Evolutionary conservation across 768 basidiomycete genomes (phyloP).

Genomic region (Suillus brevipes): DNA sequence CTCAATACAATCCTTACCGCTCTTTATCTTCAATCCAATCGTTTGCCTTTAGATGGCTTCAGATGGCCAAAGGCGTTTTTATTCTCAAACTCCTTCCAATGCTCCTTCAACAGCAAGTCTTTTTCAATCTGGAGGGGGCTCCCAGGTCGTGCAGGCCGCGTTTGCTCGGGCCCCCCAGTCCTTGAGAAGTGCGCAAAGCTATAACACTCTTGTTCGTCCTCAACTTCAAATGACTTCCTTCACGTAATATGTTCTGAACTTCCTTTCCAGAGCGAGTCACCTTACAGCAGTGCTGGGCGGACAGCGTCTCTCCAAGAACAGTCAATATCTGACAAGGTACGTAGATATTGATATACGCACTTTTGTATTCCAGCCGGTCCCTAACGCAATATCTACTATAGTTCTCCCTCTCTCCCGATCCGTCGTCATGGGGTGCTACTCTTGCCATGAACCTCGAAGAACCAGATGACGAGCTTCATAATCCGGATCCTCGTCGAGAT

Average conservation of each 20-base stretch:
- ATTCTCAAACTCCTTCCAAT: slow-evolving; percentile 39
- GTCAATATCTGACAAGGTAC: slow-evolving; percentile 63
- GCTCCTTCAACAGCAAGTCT: slow-evolving; percentile 56
- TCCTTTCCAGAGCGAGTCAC: slow-evolving; percentile 40
- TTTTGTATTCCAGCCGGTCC: background rate
- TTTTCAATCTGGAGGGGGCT: slow-evolving; percentile 36
- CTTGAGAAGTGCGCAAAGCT: slow-evolving; percentile 40
- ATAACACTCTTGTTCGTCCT: slow-evolving; percentile 41
- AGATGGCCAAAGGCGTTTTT: slow-evolving; percentile 43
- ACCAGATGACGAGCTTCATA: slow-evolving; percentile 72
- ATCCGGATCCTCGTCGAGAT: slow-evolving; percentile 67
- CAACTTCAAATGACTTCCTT: background rate
- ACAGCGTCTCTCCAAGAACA: slow-evolving; percentile 28
- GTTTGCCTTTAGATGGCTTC: slow-evolving; percentile 24
- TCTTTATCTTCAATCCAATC: slow-evolving; percentile 23
- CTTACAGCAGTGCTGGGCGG: slow-evolving; percentile 37
- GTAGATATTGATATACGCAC: slow-evolving; percentile 8
- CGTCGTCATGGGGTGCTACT: slow-evolving; percentile 69
- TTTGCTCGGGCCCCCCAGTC: slow-evolving; percentile 41
- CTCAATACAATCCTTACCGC: slow-evolving; percentile 3
- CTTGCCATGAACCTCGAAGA: slow-evolving; percentile 57
- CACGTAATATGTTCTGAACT: background rate
- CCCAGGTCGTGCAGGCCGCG: slow-evolving; percentile 41
- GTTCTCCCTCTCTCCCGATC: slow-evolving; percentile 77
- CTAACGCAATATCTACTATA: slow-evolving; percentile 25